Base-by-base conservation (phyloP, 2,329 filamentous ascomycete species). In the Diplodia seriata region DNA sequence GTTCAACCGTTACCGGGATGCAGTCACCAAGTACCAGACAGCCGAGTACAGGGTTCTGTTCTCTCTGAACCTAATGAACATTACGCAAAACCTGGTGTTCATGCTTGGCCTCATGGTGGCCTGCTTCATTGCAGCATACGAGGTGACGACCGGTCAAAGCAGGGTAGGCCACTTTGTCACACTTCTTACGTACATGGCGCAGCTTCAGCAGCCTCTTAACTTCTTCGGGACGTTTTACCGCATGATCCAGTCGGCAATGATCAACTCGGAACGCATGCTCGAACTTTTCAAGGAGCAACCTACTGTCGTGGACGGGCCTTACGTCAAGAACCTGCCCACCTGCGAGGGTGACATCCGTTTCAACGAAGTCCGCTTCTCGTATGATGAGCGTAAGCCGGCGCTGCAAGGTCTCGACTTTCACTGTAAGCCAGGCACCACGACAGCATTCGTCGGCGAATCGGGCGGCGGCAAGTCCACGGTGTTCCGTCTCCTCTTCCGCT, bases 401-500 rank as follows among this genome's bases (percentile, higher is more conserved):
- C 81, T 99, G 70, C 89, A 91, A 71, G 90, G 93, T 55, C 85
- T 99, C 59, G 90, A 87, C 70, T 98, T 99, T 79, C 89, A 90
- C 70, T 97, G 94, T 78, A 82, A 84, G 20, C 94, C 95, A 1
- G 95, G 95, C 64, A 97, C 93, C 0, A 98, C 94, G 0, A 99
- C 94, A 6, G 95, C 95, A 0, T 90, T 99, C 71, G 95, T 99
- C 20, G 95, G 95, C 71, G 94, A 98, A 78, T 98, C 94, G 38
- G 95, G 95, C 55, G 95, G 95, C 69, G 95, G 95, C 72, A 99
- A 99, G 79, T 98, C 94, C 2, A 99, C 95, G 0, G 87, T 99
- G 31, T 97, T 99, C 83, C 91, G 95, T 62, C 86, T 98, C 59
- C 89, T 99, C 77, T 98, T 97, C 84, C 91, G 95, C 20, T 99